phyloP scores from a whole-genome alignment of 1,284 basidiomycete species.

The Ceratobasidium sp. region DNA sequence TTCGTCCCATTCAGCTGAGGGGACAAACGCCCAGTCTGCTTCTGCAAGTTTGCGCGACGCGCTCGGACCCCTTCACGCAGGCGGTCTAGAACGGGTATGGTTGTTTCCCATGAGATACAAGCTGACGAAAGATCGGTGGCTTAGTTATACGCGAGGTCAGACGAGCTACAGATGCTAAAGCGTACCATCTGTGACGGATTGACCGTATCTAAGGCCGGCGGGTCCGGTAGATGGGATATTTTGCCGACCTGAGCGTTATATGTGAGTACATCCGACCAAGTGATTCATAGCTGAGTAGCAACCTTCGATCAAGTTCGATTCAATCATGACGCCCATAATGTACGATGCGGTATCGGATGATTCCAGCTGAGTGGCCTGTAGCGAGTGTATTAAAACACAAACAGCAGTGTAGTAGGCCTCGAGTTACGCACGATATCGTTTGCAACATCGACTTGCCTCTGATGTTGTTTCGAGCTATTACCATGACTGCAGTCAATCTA shows the following conservation, averaged over 20 bases:
- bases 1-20: too few species aligned
- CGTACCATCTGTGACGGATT: conserved; percentile 83
- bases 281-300: too few species aligned
- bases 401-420: too few species aligned
- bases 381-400: neutral
- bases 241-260: conserved; percentile 72
- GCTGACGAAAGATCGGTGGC: conserved; percentile 78
- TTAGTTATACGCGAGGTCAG: too few species aligned
- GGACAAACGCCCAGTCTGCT: too few species aligned
- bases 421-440: conserved; percentile 66
- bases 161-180: too few species aligned
- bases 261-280: too few species aligned
- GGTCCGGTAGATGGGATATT: conserved; percentile 86
- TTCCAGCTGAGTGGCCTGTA: conserved; percentile 78
- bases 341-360: conserved; percentile 76
- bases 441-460: conserved; percentile 68
- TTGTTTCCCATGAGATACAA: conserved; percentile 93
- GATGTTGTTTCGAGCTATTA: conserved; percentile 72
- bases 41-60: conserved; percentile 50
- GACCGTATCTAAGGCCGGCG: conserved; percentile 85
- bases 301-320: conserved; percentile 90
- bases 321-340: conserved; percentile 98
- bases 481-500: conserved; percentile 86
- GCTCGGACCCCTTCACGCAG: conserved; percentile 70
- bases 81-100: conserved; percentile 80